A percentile compares a stretch with the other conserved stretches of the same genome.
Evolutionary conservation across 2,329 filamentous ascomycete species (phyloP).

Genomic region (Colletotrichum liriopes): DNA sequence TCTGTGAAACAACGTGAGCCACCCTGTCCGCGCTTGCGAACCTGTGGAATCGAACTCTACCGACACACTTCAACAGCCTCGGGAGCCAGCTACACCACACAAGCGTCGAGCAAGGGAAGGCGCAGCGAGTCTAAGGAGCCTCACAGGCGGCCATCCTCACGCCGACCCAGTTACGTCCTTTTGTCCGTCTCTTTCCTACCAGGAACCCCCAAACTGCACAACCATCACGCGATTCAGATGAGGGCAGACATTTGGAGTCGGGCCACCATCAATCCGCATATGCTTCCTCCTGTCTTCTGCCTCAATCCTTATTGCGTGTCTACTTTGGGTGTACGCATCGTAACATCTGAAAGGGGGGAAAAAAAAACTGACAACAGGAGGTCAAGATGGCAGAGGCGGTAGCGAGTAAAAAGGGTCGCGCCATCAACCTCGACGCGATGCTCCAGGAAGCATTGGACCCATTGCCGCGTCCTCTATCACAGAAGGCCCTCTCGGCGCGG

Average conservation of each 20-base stretch:
- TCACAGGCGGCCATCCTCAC: not conserved
- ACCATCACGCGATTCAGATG: not conserved
- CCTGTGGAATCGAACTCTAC: constrained; percentile 1
- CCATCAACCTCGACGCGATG: too few relatives aligned
- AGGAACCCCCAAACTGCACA: not conserved
- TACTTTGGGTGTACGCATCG: not conserved
- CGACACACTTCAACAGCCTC: constrained; percentile 6
- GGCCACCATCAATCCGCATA: not conserved
- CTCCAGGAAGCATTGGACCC: too few relatives aligned
- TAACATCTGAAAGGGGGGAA: not conserved
- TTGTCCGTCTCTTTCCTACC: not conserved
- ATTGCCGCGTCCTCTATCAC: too few relatives aligned
- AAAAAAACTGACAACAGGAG: not conserved
- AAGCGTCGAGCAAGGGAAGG: not conserved
- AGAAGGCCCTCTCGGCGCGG: too few relatives aligned
- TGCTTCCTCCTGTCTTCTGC: not conserved
- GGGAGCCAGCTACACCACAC: not conserved
- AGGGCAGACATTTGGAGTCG: not conserved
- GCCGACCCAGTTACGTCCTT: not conserved
- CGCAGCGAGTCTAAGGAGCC: not conserved
- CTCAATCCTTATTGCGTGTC: not conserved
- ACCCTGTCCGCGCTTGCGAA: constrained; percentile 13
- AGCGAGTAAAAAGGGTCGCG: too few relatives aligned
- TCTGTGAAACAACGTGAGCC: constrained; percentile 36
- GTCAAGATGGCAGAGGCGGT: too few relatives aligned